Evolutionary conservation across 2,329 filamentous ascomycete genomes (phyloP).

Genomic region (Neofusicoccum sp.): DNA sequence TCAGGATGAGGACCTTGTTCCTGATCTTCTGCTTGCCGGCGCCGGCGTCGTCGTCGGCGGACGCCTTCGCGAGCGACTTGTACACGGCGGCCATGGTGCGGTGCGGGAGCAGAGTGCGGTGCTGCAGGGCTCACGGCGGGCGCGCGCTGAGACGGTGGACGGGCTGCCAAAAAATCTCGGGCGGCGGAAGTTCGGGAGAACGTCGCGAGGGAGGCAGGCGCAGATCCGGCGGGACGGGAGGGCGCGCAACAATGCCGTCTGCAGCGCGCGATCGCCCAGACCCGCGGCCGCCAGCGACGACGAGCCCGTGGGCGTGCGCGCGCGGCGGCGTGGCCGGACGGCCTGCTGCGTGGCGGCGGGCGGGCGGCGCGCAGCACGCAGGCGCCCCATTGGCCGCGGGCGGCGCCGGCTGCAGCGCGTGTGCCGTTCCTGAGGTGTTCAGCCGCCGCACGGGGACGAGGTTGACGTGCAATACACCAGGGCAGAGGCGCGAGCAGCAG

Average conservation of each 20-base stretch:
- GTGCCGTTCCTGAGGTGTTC: slow-evolving; percentile 10
- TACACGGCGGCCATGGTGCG: slow-evolving; percentile 55
- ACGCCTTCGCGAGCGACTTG: slow-evolving; percentile 51
- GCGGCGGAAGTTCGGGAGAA: not conserved
- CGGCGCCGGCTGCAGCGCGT: slow-evolving; percentile 5
- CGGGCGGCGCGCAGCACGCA: not conserved
- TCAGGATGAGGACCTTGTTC: slow-evolving; percentile 78
- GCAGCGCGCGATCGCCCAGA: slow-evolving; percentile 5
- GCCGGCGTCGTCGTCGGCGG: slow-evolving; percentile 34
- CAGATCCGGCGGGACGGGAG: slow-evolving; percentile 2
- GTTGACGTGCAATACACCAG: slow-evolving; percentile 18
- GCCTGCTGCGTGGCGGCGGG: slow-evolving; percentile 4
- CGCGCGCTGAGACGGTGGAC: not conserved
- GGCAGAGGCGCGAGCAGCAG: slow-evolving; percentile 21
- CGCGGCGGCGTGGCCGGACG: not conserved
- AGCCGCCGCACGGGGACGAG: slow-evolving; percentile 20
- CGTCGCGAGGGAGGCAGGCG: not conserved
- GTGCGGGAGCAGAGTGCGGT: not conserved
- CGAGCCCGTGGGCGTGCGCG: not conserved
- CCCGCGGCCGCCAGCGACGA: not conserved
- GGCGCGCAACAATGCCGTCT: slow-evolving; percentile 12
- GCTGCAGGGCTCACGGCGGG: not conserved
- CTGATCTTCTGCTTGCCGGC: slow-evolving; percentile 40
- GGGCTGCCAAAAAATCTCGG: slow-evolving; percentile 1
- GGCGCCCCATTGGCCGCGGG: slow-evolving; percentile 1